Base-by-base conservation (phyloP, 2,329 filamentous ascomycete genomes). In the Tolypocladium cylindrosporum region DNA sequence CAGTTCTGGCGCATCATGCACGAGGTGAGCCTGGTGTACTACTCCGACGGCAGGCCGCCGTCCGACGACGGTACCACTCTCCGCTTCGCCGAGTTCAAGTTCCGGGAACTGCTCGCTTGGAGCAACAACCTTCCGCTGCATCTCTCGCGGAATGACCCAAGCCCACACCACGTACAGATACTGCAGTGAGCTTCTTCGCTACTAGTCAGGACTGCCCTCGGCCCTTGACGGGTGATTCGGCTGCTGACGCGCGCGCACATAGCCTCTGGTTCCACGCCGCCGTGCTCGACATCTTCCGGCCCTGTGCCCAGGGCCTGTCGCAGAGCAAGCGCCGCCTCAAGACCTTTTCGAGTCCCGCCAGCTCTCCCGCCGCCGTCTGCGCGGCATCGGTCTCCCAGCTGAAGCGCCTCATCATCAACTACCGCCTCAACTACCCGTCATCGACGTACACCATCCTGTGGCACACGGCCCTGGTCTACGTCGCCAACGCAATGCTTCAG, bases 391-490 rank as follows among this genome's bases (percentile, higher is more conserved):
- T 71, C 2, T 63, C 62, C n/a, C 72, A 73, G 51, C 65, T 74
- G n/a, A 73, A 73, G 58, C 64, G 64, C 10, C 65, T 74, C 1
- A 63, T 74, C 1, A 56, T 72, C 21, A 61, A 68, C 31, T 74
- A 70, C 58, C 68, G 71, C 0, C 66, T 62, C 24, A 62, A 67
- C 7, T 67, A 70, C 53, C 57, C 58, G 2, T 67, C 64, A 14
- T 71, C 71, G 4, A 63, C 64, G 3, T 69, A 69, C 55, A 71
- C 70, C 0, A 67, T 74, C 0, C 62, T 74, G 5, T 75, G 71
- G 71, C 71, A 74, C 55, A 73, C 66, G 2, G 71, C 67, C 0
- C 61, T 74, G 6, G 66, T 72, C 9, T 74, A 74, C 55, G 66
- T 74, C 1, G 67, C 67, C 11, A 74, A 74, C 21, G 70, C 68